A percentile compares a stretch with the other conserved stretches of the same genome.
Conservation (phyloP, 2,329 filamentous ascomycete genomes). For the Boeremia lycopersici region DNA sequence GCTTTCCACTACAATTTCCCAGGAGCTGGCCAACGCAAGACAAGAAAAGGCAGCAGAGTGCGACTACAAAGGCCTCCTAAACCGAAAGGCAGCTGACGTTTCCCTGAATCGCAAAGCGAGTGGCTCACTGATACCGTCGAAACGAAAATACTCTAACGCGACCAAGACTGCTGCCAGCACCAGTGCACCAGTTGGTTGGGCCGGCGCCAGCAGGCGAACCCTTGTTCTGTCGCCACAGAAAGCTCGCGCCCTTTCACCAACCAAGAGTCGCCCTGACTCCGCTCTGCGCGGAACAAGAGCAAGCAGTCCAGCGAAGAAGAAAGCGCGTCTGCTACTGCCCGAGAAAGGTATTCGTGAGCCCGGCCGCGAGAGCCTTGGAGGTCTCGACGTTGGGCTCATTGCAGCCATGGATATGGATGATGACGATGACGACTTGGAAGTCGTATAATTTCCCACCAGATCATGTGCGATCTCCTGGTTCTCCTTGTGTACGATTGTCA, state of each 20-base stretch:
- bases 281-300: constrained; percentile 37
- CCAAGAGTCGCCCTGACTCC: constrained; percentile 17
- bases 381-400: constrained; percentile 41
- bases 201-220: constrained; percentile 52
- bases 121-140: constrained; percentile 43
- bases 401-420: constrained; percentile 45
- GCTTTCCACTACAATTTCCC: constrained; percentile 26
- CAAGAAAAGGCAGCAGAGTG: constrained; percentile 24
- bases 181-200: constrained; percentile 54
- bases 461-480: neutral
- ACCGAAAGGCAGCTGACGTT: constrained; percentile 51
- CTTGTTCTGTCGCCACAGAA: constrained; percentile 46
- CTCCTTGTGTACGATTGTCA: constrained; percentile 9
- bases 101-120: constrained; percentile 35
- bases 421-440: constrained; percentile 57
- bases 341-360: constrained; percentile 58
- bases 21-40: constrained; percentile 21
- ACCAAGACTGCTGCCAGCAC: constrained; percentile 37
- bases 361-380: constrained; percentile 53
- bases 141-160: constrained; percentile 48
- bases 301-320: constrained; percentile 54
- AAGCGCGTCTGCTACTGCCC: constrained; percentile 54
- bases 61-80: constrained; percentile 52
- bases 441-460: constrained; percentile 48
- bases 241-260: constrained; percentile 23